phyloP scores from a whole-genome alignment of 768 basidiomycete genomes.

The Mycena vitilis region DNA sequence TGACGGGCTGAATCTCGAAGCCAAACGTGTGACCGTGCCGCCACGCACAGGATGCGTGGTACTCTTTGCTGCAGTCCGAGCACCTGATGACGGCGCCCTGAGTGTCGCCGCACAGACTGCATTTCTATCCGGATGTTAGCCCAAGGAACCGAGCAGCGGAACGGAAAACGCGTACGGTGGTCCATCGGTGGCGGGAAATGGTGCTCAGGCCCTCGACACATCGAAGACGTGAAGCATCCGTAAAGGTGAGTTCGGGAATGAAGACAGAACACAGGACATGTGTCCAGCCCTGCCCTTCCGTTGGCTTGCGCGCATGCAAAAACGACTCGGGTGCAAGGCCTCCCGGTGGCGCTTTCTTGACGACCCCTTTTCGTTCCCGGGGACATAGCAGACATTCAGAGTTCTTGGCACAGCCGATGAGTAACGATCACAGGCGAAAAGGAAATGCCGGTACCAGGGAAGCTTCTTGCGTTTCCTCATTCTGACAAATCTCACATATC shows the following conservation, averaged over 20 bases:
- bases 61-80: constrained; percentile 81
- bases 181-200: constrained; percentile 79
- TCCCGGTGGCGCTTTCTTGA: constrained; percentile 51
- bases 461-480: constrained; percentile 83
- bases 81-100: constrained; percentile 89
- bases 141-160: not conserved
- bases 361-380: constrained; percentile 61
- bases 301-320: constrained; percentile 86
- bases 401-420: constrained; percentile 58
- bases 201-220: constrained; percentile 89
- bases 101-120: constrained; percentile 75
- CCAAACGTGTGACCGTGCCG: constrained; percentile 85
- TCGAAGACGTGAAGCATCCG: constrained; percentile 77
- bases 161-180: constrained; percentile 62
- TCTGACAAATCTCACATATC: constrained; percentile 90
- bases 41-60: constrained; percentile 95
- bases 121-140: constrained; percentile 61
- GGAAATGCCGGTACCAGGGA: constrained; percentile 65
- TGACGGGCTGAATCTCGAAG: constrained; percentile 89
- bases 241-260: constrained; percentile 85
- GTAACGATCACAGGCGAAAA: constrained; percentile 13
- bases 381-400: constrained; percentile 91
- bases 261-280: constrained; percentile 93
- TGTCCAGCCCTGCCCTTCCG: constrained; percentile 93
- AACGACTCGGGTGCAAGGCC: constrained; percentile 70